Evolutionary conservation across 352 stramenopile species (phyloP), one percentile per base, ranked within the genome.

Genomic region (Phytophthora idaei): DNA sequence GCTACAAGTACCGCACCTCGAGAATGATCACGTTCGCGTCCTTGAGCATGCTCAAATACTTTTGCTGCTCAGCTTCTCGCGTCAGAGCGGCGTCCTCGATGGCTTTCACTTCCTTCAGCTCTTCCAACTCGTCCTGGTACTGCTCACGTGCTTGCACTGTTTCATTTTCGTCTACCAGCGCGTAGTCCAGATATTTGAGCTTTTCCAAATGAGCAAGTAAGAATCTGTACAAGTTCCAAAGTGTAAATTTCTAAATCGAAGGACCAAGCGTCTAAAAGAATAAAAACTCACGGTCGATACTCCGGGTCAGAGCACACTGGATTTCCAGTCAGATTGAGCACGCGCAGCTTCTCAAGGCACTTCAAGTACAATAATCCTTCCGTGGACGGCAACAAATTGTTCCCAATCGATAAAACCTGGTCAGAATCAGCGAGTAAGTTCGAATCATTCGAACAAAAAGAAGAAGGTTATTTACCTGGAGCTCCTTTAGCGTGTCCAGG

Each of bases 151-250:
- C 90, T 50, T 91, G 89, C 10, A 87, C 55, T 15, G 83, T 78
- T 69, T 97, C 91, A 27, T 77, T 81, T 2, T 69, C 61, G 51
- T 98, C 89, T 12, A 98, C 81, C 0, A 98, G 79, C 10, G 89
- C 87, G 60, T 98, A 98, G 67, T 98, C 94, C 12, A 98, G 64
- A 74, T 98, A 98, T 60, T 95, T 93, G 12, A 98, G 82, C 37
- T 89, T 93, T 48, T 98, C 90, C 44, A 98, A 72, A 67, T 98
- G 95, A 4, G 93, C 93, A 31, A 98, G 78, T 1, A 98, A 66
- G 57, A 94, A 97, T 25, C 83, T 92, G 41, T 6, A 32, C 42
- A 37, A 4, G 1, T 42, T 42, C 12, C 36, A 50, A 46, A 27
- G 11, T 15, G 17, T 53, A 25, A 61, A 32, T 25, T 45, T 41